phyloP scores from a whole-genome alignment of 2,329 filamentous ascomycete species.

The Fusarium bulbicola region DNA sequence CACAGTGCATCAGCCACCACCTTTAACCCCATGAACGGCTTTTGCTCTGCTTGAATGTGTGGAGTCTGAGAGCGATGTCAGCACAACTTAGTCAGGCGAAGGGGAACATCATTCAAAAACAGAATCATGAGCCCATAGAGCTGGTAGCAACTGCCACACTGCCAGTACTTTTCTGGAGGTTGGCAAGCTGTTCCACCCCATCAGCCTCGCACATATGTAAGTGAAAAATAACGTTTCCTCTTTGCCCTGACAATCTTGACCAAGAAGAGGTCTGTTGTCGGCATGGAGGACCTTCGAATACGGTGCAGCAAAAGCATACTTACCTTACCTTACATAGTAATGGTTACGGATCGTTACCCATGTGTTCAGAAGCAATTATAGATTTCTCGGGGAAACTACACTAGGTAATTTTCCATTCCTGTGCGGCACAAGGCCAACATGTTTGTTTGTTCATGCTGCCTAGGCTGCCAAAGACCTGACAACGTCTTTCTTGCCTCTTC shows the following conservation, averaged over 20 bases:
- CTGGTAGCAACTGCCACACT: background rate
- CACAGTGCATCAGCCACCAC: slow-evolving; percentile 33
- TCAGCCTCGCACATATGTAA: slow-evolving; percentile 1
- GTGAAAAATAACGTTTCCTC: background rate
- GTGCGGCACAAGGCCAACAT: slow-evolving; percentile 5
- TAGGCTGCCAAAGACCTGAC: background rate
- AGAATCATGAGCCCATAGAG: background rate
- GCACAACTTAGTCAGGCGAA: background rate
- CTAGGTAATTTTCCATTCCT: slow-evolving; percentile 35
- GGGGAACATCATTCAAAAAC: slow-evolving; percentile 1
- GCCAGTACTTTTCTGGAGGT: background rate
- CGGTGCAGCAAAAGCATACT: background rate
- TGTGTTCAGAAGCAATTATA: slow-evolving; percentile 45
- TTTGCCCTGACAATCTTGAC: slow-evolving; percentile 17
- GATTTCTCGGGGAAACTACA: slow-evolving; percentile 44
- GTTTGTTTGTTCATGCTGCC: slow-evolving; percentile 18
- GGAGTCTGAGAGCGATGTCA: slow-evolving; percentile 6
- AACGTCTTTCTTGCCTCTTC: slow-evolving; percentile 4
- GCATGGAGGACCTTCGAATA: background rate
- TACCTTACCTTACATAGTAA: background rate
- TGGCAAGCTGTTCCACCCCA: background rate
- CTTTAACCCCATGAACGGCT: slow-evolving; percentile 23
- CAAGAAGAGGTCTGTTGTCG: background rate
- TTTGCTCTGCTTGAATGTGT: slow-evolving; percentile 18
- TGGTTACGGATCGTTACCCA: slow-evolving; percentile 21